These are phyloP conservation scores for Elaeis oleifera DNA, from an alignment of 202 grass and related monocot species.

Conservation along the genomic window DNA sequence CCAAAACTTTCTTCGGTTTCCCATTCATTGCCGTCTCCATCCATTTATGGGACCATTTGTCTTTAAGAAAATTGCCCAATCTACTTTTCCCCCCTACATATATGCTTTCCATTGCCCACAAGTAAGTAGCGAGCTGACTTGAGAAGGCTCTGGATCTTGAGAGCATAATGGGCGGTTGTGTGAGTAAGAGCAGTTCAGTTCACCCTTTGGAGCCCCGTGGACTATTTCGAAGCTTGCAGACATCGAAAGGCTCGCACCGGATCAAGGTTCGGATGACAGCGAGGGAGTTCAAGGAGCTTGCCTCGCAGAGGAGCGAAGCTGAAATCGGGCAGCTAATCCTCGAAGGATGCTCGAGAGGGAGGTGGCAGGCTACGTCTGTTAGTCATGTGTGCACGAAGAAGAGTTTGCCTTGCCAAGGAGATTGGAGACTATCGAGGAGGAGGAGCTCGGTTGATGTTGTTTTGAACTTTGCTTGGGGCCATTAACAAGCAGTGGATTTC, in stretches of 20 bases:
- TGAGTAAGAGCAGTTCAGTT: neutral
- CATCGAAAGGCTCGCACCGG: neutral
- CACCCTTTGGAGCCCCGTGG: neutral
- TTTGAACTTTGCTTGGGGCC: neutral
- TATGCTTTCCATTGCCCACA: too few species aligned
- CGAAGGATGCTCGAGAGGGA: neutral
- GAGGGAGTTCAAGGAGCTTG: neutral
- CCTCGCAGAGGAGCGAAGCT: neutral
- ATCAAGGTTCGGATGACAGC: neutral
- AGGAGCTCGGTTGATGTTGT: neutral
- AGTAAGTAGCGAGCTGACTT: too few species aligned
- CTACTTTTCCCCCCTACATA: too few species aligned
- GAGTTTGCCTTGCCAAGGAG: neutral
- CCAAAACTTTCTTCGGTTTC: too few species aligned
- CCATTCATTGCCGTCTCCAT: too few species aligned
- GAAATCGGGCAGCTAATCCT: neutral
- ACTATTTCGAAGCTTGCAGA: too few species aligned
- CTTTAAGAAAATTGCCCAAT: too few species aligned
- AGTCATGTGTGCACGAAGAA: neutral
- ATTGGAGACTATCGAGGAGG: neutral
- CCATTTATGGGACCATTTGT: too few species aligned
- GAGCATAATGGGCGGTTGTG: neutral
- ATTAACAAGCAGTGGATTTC: too few species aligned
- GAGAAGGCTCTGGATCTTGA: too few species aligned
- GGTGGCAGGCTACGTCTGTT: neutral